Percentiles rank a stretch among this genome's conserved stretches.
Evolutionary conservation across 148 eudicot genomes (phyloP).

Genomic region (Amaranthus hypochondriacus): DNA sequence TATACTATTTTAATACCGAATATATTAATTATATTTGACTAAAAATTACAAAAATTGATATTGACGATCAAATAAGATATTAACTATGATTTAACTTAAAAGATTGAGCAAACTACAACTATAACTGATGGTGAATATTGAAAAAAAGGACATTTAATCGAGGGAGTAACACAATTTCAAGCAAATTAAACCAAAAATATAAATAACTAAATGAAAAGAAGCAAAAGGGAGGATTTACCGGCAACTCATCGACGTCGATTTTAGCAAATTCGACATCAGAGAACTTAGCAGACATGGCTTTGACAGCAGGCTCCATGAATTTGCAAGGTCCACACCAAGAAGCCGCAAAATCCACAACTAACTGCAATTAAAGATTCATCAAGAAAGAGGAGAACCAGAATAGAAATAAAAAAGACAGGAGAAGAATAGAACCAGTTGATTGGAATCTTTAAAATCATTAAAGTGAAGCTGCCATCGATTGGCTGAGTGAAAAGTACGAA

Average conservation of each 20-base stretch:
- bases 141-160: no score
- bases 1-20: no score
- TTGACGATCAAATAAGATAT: no score
- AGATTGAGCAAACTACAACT: no score
- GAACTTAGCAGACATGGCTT: conserved; percentile 50
- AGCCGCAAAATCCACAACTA: conserved; percentile 92
- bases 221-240: conserved; percentile 29
- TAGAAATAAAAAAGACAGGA: no score
- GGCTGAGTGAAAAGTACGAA: conserved; percentile 62
- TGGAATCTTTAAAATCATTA: conserved; percentile 47
- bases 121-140: no score
- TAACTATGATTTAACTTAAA: no score
- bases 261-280: conserved; percentile 72
- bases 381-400: no score
- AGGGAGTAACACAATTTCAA: no score
- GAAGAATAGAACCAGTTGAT: conserved; percentile 43
- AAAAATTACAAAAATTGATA: no score
- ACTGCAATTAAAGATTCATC: conserved; percentile 26
- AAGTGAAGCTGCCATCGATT: conserved; percentile 83
- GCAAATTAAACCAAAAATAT: no score
- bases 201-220: background rate
- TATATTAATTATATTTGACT: no score
- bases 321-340: conserved; percentile 93
- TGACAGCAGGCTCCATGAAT: conserved; percentile 68
- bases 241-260: conserved; percentile 82